Conservation (phyloP, 352 stramenopile genomes). For the Blastocystis sp. region DNA sequence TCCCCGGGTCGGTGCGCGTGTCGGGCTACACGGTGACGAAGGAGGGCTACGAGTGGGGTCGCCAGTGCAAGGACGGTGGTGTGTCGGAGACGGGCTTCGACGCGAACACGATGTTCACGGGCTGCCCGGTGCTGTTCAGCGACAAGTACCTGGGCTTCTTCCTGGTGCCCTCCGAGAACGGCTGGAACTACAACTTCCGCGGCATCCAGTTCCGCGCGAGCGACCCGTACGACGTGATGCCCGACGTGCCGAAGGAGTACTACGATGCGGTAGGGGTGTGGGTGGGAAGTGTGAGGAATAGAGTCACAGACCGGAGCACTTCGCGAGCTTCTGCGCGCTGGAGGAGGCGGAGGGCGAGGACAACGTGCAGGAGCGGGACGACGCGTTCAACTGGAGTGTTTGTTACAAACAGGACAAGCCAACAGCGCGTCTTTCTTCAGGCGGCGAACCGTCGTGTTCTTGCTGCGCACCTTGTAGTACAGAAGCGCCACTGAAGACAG, state of each 20-base stretch:
- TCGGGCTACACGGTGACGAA: conserved; percentile 96
- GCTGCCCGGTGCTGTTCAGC: conserved; percentile 97
- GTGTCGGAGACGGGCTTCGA: conserved; percentile 75
- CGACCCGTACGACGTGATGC: conserved; percentile 95
- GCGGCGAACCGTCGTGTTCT: too few relatives aligned
- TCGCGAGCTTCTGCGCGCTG: conserved; percentile 49
- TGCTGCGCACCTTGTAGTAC: too few relatives aligned
- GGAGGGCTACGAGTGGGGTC: conserved; percentile 92
- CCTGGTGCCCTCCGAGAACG: conserved; percentile 93
- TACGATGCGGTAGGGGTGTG: conserved; percentile 80
- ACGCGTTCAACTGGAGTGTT: conserved; percentile 24
- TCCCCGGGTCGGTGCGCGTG: conserved; percentile 96
- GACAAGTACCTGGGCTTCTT: conserved; percentile 99
- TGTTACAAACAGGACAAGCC: too few relatives aligned
- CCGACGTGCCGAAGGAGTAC: conserved; percentile 96
- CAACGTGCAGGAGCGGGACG: conserved; percentile 54
- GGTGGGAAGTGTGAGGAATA: conserved; percentile 15
- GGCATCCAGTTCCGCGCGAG: conserved; percentile 92
- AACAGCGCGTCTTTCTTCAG: too few relatives aligned
- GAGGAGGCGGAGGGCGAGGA: background rate
- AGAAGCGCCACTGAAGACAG: too few relatives aligned
- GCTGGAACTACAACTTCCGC: conserved; percentile 99
- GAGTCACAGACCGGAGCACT: conserved; percentile 55
- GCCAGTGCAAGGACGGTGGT: conserved; percentile 92
- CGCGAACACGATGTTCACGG: conserved; percentile 90